Evolutionary conservation across 257 asterid species (phyloP).

Genomic region (Petunia secreta): DNA sequence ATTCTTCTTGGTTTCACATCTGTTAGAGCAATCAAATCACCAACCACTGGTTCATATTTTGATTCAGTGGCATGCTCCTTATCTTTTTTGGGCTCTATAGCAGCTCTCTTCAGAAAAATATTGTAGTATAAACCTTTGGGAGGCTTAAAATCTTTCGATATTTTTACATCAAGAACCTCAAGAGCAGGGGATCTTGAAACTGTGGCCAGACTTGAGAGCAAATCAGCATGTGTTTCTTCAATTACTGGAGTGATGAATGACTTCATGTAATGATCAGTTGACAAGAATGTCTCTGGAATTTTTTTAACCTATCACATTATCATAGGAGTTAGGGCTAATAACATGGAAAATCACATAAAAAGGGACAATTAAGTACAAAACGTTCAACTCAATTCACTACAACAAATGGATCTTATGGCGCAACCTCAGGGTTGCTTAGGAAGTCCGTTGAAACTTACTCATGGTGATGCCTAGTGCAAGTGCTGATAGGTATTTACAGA

Average conservation of each 20-base stretch:
- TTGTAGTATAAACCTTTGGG: conserved; percentile 31
- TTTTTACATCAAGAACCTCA: conserved; percentile 29
- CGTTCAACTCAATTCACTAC: no score
- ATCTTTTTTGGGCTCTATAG: conserved; percentile 34
- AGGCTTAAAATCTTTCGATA: background rate
- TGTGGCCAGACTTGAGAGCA: conserved; percentile 40
- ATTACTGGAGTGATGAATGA: conserved; percentile 46
- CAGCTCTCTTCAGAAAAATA: conserved; percentile 26
- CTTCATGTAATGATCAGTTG: conserved; percentile 35
- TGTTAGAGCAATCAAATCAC: conserved; percentile 46
- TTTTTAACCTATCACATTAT: conserved; percentile 33
- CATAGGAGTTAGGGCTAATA: background rate
- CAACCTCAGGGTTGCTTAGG: no score
- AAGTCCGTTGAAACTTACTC: background rate
- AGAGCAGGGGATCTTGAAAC: conserved; percentile 36
- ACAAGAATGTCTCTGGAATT: conserved; percentile 42
- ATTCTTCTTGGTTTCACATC: conserved; percentile 45
- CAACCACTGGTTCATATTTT: conserved; percentile 42
- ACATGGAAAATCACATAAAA: background rate
- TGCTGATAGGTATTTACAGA: background rate
- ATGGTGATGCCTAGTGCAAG: background rate
- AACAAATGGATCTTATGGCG: no score
- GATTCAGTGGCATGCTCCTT: background rate
- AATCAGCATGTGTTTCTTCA: conserved; percentile 62
- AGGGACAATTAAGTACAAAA: background rate